Evolutionary conservation across 169 alveolate species (phyloP).

Genomic region (Plasmodium gonderi): DNA sequence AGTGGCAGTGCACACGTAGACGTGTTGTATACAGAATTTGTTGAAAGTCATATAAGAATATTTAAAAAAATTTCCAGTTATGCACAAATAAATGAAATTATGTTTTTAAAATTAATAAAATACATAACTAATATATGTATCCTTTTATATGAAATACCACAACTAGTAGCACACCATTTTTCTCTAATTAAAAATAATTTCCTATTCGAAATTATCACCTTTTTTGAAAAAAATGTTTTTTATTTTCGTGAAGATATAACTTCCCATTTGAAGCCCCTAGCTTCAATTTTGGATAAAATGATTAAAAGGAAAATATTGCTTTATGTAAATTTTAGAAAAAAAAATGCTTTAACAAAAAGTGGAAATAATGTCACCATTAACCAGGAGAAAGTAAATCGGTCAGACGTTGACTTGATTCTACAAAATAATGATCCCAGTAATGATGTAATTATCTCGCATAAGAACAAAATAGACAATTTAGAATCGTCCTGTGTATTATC

Average conservation of each 20-base stretch:
- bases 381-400: neutral
- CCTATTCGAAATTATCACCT: conserved; percentile 1
- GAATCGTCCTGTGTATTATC: no score
- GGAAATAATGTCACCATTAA: neutral
- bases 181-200: conserved; percentile 22
- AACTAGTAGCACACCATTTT: conserved; percentile 35
- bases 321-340: neutral
- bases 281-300: conserved; percentile 25
- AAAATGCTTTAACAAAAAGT: neutral
- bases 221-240: conserved; percentile 12
- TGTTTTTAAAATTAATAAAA: conserved; percentile 54
- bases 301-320: conserved; percentile 34
- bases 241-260: conserved; percentile 37
- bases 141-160: conserved; percentile 14
- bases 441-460: no score
- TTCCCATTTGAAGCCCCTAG: conserved; percentile 15
- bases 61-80: conserved; percentile 7
- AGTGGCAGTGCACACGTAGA: neutral
- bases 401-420: no score
- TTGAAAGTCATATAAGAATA: conserved; percentile 51
- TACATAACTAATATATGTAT: conserved; percentile 38
- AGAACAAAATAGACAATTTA: no score
- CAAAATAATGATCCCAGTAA: no score
- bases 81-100: neutral
- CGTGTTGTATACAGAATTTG: neutral